These are phyloP conservation scores for Hyaloscypha bicolor DNA, from an alignment of 495 filamentous ascomycete species.

Conservation along the genomic window DNA sequence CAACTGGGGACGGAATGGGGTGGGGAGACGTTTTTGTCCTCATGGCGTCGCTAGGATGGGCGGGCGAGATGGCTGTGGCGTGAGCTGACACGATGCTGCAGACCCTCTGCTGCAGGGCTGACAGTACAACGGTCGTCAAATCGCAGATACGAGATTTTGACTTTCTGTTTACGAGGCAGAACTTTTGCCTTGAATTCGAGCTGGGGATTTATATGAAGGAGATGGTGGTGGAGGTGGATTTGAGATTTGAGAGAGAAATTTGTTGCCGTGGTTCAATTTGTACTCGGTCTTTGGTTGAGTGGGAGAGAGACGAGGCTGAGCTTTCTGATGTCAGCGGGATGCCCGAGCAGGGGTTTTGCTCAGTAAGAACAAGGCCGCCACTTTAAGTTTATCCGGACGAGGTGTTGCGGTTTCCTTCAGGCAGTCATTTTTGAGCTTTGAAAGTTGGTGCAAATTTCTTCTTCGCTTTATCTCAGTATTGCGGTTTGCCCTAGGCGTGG, in stretches of 20 bases:
- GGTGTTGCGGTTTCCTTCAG: no score
- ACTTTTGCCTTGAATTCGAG: background rate
- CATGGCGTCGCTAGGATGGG: background rate
- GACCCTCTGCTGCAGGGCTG: constrained; percentile 15
- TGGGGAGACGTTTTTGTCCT: background rate
- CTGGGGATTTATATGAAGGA: background rate
- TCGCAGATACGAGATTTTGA: background rate
- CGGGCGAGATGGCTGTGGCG: constrained; percentile 24
- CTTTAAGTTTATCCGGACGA: background rate
- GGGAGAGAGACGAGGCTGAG: background rate
- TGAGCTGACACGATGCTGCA: constrained; percentile 12
- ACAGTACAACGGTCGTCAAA: background rate
- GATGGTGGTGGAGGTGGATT: background rate
- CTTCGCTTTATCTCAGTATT: no score
- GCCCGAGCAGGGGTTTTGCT: background rate
- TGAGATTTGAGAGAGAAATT: background rate
- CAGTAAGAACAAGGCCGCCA: background rate
- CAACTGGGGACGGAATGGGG: background rate
- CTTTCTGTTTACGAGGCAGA: background rate
- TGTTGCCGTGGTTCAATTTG: background rate
- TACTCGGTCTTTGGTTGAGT: background rate
- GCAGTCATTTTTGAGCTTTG: no score
- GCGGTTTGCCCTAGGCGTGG: no score
- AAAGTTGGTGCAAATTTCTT: no score
- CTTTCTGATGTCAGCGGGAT: background rate